Conservation (phyloP, 768 basidiomycete species). For the Suillus subaureus region DNA sequence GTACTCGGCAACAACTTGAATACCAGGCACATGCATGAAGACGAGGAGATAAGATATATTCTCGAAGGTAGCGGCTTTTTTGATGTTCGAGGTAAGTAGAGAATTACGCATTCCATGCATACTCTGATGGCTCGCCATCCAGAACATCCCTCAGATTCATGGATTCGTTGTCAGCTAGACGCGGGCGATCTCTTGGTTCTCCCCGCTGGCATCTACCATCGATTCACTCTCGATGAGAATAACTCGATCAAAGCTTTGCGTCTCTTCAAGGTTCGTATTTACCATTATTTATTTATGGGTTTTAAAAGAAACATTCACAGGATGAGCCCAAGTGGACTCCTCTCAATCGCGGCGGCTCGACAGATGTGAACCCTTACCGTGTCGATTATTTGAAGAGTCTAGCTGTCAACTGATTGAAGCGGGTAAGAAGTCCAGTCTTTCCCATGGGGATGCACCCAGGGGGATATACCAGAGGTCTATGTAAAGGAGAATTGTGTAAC, state of each 20-base stretch:
- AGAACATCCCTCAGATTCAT: constrained; percentile 69
- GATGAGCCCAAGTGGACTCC: constrained; percentile 93
- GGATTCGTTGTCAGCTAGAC: constrained; percentile 79
- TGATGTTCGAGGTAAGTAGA: constrained; percentile 80
- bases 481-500: not conserved
- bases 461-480: not conserved
- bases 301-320: constrained; percentile 38
- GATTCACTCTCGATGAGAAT: constrained; percentile 83
- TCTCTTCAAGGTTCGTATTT: constrained; percentile 71
- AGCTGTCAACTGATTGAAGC: constrained; percentile 30
- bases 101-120: not conserved
- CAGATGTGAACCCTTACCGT: constrained; percentile 67
- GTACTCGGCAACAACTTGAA: not conserved
- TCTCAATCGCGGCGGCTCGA: constrained; percentile 60
- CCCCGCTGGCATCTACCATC: constrained; percentile 92
- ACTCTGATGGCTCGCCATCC: not conserved
- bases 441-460: not conserved
- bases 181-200: constrained; percentile 86
- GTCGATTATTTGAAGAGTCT: constrained; percentile 60
- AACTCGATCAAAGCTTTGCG: constrained; percentile 78
- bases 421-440: not conserved
- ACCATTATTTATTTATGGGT: not conserved
- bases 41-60: constrained; percentile 93
- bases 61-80: constrained; percentile 87
- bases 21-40: constrained; percentile 87